A percentile compares a stretch with the other conserved stretches of the same genome.
Conservation (phyloP, 1,139 yeast genomes). For the Pichia norvegensis region DNA sequence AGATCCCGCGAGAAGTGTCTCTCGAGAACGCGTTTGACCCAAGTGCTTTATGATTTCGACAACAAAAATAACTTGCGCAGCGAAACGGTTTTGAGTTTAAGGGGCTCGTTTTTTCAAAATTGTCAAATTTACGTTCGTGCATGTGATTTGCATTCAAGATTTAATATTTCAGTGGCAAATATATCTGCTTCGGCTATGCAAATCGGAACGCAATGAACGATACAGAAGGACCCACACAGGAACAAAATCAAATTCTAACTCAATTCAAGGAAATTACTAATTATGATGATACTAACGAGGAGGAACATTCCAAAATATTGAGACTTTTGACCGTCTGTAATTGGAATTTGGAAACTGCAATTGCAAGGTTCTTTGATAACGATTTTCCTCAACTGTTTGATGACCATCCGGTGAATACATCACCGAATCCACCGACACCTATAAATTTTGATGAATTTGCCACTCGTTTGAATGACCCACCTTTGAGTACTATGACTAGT, state of each 20-base stretch:
- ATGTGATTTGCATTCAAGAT: neutral
- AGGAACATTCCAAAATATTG: conserved; percentile 32
- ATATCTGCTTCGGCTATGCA: neutral
- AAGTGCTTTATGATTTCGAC: too few relatives aligned
- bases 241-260: conserved; percentile 25
- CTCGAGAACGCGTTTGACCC: neutral
- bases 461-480: neutral
- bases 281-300: conserved; percentile 31
- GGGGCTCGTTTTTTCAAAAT: neutral
- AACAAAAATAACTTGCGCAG: too few relatives aligned
- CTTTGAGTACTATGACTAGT: neutral
- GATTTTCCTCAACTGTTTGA: conserved; percentile 31
- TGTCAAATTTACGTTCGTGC: neutral
- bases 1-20: conserved; percentile 4
- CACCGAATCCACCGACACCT: neutral
- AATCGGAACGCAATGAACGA: neutral
- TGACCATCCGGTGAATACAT: neutral
- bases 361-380: conserved; percentile 43
- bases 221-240: conserved; percentile 7
- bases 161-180: neutral
- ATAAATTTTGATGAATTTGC: neutral
- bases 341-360: conserved; percentile 44
- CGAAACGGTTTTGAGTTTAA: too few relatives aligned
- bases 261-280: conserved; percentile 40
- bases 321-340: conserved; percentile 36